Conservation (phyloP, 371 early-diverging fungal genomes). For the Conidiobolus incongruus region DNA sequence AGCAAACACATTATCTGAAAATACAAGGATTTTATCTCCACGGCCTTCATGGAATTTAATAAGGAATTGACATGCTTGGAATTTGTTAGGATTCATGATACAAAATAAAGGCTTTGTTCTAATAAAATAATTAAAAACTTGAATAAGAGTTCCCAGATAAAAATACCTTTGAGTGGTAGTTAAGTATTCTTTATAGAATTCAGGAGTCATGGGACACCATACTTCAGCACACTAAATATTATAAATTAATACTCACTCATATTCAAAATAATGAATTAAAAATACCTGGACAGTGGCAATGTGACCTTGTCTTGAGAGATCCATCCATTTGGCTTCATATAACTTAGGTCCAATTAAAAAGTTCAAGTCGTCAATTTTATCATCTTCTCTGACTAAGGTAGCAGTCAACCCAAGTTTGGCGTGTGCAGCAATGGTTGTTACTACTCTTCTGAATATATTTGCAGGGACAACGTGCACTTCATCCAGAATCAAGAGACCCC, state of each 20-base stretch:
- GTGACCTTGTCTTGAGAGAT: constrained; percentile 90
- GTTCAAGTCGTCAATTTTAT: constrained; percentile 98
- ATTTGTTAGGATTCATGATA: constrained; percentile 98
- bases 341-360: constrained; percentile 99
- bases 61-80: constrained; percentile 95
- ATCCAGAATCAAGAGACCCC: constrained; percentile 97
- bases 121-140: constrained; percentile 8
- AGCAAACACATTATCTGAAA: constrained; percentile 98
- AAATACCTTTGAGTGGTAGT: constrained; percentile 20
- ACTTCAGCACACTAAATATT: constrained; percentile 96
- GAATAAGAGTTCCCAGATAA: neutral
- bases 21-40: constrained; percentile 99
- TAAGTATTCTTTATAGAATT: constrained; percentile 93
- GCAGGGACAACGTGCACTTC: constrained; percentile 99
- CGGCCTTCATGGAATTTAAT: constrained; percentile 88
- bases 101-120: constrained; percentile 71
- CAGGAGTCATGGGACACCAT: constrained; percentile 98
- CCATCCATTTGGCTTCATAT: constrained; percentile 99
- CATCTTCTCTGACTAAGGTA: constrained; percentile 98
- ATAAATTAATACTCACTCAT: no score
- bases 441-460: constrained; percentile 94
- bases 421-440: constrained; percentile 90
- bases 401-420: constrained; percentile 93
- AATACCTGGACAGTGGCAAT: constrained; percentile 87
- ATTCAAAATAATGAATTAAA: neutral